phyloP scores from a whole-genome alignment of 352 stramenopile genomes.

The Pythium sukuiense region DNA sequence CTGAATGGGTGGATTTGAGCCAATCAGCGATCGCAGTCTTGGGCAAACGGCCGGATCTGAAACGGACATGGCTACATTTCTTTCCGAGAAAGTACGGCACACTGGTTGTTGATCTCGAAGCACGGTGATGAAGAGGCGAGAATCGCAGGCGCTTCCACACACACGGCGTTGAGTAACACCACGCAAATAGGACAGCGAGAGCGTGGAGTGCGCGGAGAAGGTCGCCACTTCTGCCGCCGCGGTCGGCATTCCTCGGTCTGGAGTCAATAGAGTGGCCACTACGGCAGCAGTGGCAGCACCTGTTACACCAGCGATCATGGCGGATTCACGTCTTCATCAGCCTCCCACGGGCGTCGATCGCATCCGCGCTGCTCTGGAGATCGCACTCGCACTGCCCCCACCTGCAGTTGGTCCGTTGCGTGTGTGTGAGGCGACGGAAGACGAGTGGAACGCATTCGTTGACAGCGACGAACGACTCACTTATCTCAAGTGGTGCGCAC shows the following conservation, averaged over 20 bases:
- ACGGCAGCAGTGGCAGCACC: no score
- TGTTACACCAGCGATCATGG: neutral
- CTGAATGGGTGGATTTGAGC: conserved; percentile 29
- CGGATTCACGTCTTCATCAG: conserved; percentile 1
- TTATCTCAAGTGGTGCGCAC: conserved; percentile 39
- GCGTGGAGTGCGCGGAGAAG: no score
- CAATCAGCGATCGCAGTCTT: conserved; percentile 9
- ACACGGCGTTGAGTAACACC: no score
- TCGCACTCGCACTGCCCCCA: conserved; percentile 35
- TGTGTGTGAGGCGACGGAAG: conserved; percentile 40
- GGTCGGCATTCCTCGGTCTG: no score
- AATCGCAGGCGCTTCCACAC: no score
- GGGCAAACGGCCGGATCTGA: neutral
- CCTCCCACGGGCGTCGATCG: conserved; percentile 35
- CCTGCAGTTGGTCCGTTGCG: conserved; percentile 26
- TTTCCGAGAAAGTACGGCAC: neutral
- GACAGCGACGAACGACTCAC: conserved; percentile 30
- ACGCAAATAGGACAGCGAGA: no score
- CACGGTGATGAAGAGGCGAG: neutral
- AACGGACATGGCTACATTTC: neutral
- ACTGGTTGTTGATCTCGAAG: no score
- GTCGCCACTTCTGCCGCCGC: no score
- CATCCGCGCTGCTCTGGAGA: conserved; percentile 44
- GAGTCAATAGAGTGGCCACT: no score
- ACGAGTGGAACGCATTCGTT: conserved; percentile 42